These are phyloP conservation scores for Aspergillus quadrilineatus DNA, from an alignment of 2,329 filamentous ascomycete genomes.

Conservation along the genomic window DNA sequence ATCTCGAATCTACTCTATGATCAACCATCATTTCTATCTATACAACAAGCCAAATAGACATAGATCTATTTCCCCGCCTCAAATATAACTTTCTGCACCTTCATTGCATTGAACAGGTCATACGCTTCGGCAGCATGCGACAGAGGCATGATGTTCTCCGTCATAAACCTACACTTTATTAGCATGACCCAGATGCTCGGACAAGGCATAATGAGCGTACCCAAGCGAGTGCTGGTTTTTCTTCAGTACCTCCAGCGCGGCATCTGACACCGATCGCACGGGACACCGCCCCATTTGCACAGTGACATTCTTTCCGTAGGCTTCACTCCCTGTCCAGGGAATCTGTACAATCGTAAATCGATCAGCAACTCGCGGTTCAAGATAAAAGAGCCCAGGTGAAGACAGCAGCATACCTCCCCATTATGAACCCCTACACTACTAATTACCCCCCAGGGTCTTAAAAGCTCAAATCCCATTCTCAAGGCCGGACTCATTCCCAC, in stretches of 20 bases:
- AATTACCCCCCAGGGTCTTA: constrained; percentile 71
- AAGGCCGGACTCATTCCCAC: constrained; percentile 69
- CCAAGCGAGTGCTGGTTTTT: constrained; percentile 65
- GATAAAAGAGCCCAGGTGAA: constrained; percentile 15
- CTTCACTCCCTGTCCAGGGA: constrained; percentile 65
- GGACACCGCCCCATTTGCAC: constrained; percentile 76
- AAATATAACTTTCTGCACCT: constrained; percentile 73
- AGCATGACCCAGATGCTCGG: neutral
- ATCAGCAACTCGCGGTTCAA: neutral
- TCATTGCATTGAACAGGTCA: constrained; percentile 69
- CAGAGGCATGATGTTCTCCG: constrained; percentile 71
- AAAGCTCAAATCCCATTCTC: constrained; percentile 67
- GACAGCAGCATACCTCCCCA: constrained; percentile 55
- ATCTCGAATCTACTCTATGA: too few species aligned
- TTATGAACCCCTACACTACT: constrained; percentile 77
- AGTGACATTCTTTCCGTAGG: constrained; percentile 66
- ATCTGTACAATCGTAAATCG: constrained; percentile 47
- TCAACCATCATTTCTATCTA: neutral
- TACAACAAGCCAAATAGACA: neutral
- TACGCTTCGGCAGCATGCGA: constrained; percentile 67
- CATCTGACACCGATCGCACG: constrained; percentile 67
- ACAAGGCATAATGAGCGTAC: constrained; percentile 47
- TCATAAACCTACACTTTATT: constrained; percentile 63
- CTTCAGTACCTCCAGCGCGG: constrained; percentile 64
- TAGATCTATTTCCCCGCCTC: constrained; percentile 43